These are phyloP conservation scores for Didymella pomorum DNA, from an alignment of 2,329 filamentous ascomycete genomes.

Conservation along the genomic window DNA sequence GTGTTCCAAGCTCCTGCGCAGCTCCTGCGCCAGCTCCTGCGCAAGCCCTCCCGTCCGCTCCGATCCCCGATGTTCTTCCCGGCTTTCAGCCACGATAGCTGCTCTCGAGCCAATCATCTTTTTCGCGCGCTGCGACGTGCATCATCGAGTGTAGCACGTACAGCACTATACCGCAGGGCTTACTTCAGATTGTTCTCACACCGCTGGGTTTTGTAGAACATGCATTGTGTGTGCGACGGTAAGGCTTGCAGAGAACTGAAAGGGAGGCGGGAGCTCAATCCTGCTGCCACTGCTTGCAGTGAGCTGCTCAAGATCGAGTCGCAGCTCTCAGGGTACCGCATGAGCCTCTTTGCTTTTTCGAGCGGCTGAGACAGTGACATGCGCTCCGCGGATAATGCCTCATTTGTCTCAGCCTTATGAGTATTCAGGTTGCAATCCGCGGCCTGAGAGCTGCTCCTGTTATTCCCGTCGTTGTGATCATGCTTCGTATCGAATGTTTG, in stretches of 20 bases:
- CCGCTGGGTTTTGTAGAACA: conserved; percentile 1
- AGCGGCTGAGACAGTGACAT: not conserved
- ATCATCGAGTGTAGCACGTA: conserved; percentile 5
- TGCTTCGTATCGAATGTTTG: not conserved
- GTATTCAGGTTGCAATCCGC: not conserved
- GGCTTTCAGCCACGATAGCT: not conserved
- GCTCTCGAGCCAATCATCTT: not conserved
- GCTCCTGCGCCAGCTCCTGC: not conserved
- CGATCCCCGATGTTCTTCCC: conserved; percentile 13
- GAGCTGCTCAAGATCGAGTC: too few relatives aligned
- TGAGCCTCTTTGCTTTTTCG: not conserved
- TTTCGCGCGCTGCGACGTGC: not conserved
- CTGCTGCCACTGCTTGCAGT: too few relatives aligned
- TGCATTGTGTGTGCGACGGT: not conserved
- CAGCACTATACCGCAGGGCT: not conserved
- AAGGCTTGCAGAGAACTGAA: conserved; percentile 2
- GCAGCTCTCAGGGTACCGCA: too few relatives aligned
- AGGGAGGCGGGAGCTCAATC: too few relatives aligned
- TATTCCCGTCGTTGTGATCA: not conserved
- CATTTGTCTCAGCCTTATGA: conserved; percentile 1
- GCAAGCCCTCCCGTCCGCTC: conserved; percentile 1
- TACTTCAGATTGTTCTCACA: conserved; percentile 1
- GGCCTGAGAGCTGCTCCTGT: not conserved
- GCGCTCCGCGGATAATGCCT: not conserved
- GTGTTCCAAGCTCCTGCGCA: too few relatives aligned